Base-by-base conservation (phyloP, 306 rosid species). In the Casuarina cunninghamiana region DNA sequence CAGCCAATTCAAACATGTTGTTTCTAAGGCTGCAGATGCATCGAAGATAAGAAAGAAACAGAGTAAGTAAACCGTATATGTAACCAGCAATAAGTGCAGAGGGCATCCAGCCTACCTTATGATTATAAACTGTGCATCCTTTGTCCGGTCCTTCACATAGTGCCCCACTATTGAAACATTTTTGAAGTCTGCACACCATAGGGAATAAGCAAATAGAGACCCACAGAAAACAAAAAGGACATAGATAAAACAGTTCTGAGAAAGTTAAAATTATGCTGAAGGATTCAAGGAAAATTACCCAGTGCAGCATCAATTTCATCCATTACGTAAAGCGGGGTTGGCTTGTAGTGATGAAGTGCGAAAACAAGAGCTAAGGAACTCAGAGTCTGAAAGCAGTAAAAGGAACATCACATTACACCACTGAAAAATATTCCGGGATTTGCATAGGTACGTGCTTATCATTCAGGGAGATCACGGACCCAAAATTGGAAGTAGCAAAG, bases 291-390 rank as follows among this genome's bases (percentile, higher is more conserved):
- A 51, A 3, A 77, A 37, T 15, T 87, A 95, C 96, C 98, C 48
- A 95, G 83, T 42, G 98, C 98, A 45, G 98, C 98, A 78, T 95
- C 98, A 13, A 95, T 95, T 86, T 95, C 98, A 72, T 95, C 98
- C 98, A 95, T 95, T 12, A 95, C 98, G 75, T 95, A 95, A 67
- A 95, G 93, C 1, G 97, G 98, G 10, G 98, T 95, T 16, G 97
- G 98, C 89, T 92, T 95, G 86, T 92, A 92, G 88, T 95, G 98
- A 83, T 95, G 98, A 81, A 95, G 93, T 19, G 98, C 98, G 53
- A 95, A 95, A 67, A 95, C 97, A 73, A 95, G 98, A 81, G 98
- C 98, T 86, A 95, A 78, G 46, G 98, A 95, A 78, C 98, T 95
- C 77, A 95, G 89, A 70, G 98, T 95, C 98, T 95, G 97, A 82